phyloP scores from a whole-genome alignment of 2,329 filamentous ascomycete genomes.

The Acarospora socialis region DNA sequence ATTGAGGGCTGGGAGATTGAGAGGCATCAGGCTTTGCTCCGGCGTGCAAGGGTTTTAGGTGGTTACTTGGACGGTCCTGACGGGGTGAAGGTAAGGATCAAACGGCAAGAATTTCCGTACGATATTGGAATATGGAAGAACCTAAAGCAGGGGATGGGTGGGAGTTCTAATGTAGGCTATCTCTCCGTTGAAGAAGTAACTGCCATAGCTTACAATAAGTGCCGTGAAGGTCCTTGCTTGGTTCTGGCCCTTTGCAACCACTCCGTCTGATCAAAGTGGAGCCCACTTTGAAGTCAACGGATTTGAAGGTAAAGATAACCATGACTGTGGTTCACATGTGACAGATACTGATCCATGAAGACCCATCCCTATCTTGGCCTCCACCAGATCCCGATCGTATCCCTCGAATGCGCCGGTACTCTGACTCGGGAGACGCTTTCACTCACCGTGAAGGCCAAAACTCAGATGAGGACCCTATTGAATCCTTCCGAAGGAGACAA shows the following conservation, averaged over 20 bases:
- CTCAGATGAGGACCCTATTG: slow-evolving; percentile 29
- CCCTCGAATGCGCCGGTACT: slow-evolving; percentile 20
- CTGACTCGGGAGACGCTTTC: slow-evolving; percentile 14
- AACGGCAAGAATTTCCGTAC: slow-evolving; percentile 50
- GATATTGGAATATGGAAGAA: slow-evolving; percentile 50
- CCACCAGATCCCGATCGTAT: slow-evolving; percentile 37
- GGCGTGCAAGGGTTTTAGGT: slow-evolving; percentile 35
- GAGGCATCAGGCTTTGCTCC: slow-evolving; percentile 31
- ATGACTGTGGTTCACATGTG: background rate
- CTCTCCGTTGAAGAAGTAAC: slow-evolving; percentile 1
- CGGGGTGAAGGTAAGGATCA: slow-evolving; percentile 38
- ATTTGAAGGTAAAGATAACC: slow-evolving; percentile 36
- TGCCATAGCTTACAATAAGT: slow-evolving; percentile 8
- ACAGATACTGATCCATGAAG: slow-evolving; percentile 14
- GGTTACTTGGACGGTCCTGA: slow-evolving; percentile 45
- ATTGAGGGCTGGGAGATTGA: slow-evolving; percentile 51
- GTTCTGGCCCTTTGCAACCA: slow-evolving; percentile 46
- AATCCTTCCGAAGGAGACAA: slow-evolving; percentile 41
- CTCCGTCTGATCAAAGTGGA: slow-evolving; percentile 33
- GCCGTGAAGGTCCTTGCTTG: slow-evolving; percentile 35
- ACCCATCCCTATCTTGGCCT: slow-evolving; percentile 28
- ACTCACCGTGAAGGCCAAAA: slow-evolving; percentile 19
- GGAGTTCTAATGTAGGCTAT: slow-evolving; percentile 29
- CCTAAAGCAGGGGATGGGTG: slow-evolving; percentile 45
- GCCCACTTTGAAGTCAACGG: slow-evolving; percentile 42